Conservation (phyloP, 257 asterid species). For the Capsicum pubescens region DNA sequence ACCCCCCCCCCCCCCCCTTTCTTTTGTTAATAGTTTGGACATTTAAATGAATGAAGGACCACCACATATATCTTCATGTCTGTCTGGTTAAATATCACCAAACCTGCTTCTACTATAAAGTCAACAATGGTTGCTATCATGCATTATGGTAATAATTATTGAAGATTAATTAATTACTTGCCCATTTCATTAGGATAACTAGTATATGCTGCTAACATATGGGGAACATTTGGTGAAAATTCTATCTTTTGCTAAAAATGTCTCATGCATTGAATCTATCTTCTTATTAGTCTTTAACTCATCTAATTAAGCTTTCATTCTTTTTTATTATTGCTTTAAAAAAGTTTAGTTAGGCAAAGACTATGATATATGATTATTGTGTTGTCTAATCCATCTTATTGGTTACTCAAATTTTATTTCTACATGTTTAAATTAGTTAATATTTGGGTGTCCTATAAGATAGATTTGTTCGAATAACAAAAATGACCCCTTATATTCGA, state of each 20-base stretch:
- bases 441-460: background rate
- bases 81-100: conserved; percentile 18
- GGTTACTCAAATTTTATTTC: background rate
- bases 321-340: background rate
- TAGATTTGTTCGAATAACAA: background rate
- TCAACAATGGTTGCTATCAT: conserved; percentile 24
- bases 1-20: background rate
- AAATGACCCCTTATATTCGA: background rate
- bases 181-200: background rate
- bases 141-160: background rate
- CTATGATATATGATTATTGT: conserved; percentile 15
- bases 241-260: background rate
- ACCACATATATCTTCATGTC: conserved; percentile 23
- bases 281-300: background rate
- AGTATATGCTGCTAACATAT: conserved; percentile 1
- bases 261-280: background rate
- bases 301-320: background rate
- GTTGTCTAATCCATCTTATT: background rate
- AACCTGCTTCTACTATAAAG: conserved; percentile 17
- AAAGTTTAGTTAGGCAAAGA: conserved; percentile 9
- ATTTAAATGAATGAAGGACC: conserved; percentile 19
- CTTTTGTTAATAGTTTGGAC: background rate
- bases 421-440: background rate
- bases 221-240: conserved; percentile 24
- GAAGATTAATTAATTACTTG: background rate